Evolutionary conservation across 306 rosid genomes (phyloP).

Genomic region (Cicer arietinum): DNA sequence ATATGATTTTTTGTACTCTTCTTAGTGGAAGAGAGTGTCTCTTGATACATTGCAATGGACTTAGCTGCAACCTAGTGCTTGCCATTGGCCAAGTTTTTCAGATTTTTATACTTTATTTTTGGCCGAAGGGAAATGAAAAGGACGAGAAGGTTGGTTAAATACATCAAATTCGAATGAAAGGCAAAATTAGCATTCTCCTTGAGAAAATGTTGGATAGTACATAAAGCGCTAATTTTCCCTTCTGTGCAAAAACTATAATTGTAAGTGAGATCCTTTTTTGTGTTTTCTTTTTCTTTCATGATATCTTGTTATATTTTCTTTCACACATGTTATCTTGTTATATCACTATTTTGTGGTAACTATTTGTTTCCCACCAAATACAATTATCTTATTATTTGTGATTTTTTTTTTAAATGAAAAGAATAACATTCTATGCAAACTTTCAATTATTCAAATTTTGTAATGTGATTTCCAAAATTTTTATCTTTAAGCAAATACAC

Average conservation of each 20-base stretch:
- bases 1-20: conserved; percentile 35
- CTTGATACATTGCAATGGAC: conserved; percentile 1
- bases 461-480: too few species aligned
- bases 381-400: neutral
- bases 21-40: conserved; percentile 24
- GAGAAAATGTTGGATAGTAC: neutral
- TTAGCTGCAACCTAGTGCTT: conserved; percentile 20
- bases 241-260: neutral
- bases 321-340: neutral
- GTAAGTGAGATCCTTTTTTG: neutral
- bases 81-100: conserved; percentile 20
- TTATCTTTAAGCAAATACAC: too few species aligned
- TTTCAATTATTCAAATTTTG: neutral
- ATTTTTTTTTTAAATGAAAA: neutral
- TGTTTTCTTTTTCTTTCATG: neutral
- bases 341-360: neutral
- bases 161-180: conserved; percentile 1
- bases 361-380: neutral
- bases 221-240: neutral
- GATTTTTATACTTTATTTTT: neutral
- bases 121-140: neutral
- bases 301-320: neutral
- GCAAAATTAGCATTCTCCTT: neutral
- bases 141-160: neutral
- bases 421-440: neutral